Evolutionary conservation across 2,329 filamentous ascomycete genomes (phyloP).

Genomic region (Botrytis fragariae): DNA sequence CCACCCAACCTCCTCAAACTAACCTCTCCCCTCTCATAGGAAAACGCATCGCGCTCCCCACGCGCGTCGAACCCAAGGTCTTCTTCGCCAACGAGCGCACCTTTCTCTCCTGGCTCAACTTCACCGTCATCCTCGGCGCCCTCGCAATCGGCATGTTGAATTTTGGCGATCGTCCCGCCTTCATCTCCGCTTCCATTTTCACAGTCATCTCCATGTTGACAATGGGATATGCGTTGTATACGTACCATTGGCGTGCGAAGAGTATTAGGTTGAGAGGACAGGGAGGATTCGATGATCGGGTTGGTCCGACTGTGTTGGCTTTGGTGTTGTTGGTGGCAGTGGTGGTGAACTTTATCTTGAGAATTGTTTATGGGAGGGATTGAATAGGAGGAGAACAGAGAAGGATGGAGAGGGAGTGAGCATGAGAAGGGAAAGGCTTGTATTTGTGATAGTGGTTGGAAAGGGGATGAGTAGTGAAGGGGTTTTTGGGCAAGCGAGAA

Average conservation of each 20-base stretch:
- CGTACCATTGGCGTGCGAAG: slow-evolving; percentile 95
- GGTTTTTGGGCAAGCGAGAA: background rate
- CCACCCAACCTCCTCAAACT: slow-evolving; percentile 7
- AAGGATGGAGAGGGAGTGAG: background rate
- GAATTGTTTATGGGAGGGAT: slow-evolving; percentile 52
- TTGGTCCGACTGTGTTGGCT: slow-evolving; percentile 87
- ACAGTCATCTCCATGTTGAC: slow-evolving; percentile 90
- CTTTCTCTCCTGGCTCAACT: slow-evolving; percentile 99
- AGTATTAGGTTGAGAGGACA: slow-evolving; percentile 89
- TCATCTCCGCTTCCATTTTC: slow-evolving; percentile 91
- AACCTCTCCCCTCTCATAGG: slow-evolving; percentile 50
- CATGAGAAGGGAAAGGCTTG: background rate
- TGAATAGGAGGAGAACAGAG: slow-evolving; percentile 20
- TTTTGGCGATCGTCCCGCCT: slow-evolving; percentile 91
- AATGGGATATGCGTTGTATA: slow-evolving; percentile 92
- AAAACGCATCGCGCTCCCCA: slow-evolving; percentile 97
- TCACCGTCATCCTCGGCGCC: slow-evolving; percentile 96
- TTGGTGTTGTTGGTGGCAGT: slow-evolving; percentile 83
- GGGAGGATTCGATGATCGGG: slow-evolving; percentile 93
- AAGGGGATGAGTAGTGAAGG: background rate
- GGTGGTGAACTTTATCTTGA: slow-evolving; percentile 91
- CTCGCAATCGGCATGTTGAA: slow-evolving; percentile 96
- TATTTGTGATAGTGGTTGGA: background rate
- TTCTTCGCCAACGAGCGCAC: slow-evolving; percentile 99
- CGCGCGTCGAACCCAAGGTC: slow-evolving; percentile 97